Evolutionary conservation across 352 stramenopile species (phyloP).

Genomic region (Globisporangium alternatum): DNA sequence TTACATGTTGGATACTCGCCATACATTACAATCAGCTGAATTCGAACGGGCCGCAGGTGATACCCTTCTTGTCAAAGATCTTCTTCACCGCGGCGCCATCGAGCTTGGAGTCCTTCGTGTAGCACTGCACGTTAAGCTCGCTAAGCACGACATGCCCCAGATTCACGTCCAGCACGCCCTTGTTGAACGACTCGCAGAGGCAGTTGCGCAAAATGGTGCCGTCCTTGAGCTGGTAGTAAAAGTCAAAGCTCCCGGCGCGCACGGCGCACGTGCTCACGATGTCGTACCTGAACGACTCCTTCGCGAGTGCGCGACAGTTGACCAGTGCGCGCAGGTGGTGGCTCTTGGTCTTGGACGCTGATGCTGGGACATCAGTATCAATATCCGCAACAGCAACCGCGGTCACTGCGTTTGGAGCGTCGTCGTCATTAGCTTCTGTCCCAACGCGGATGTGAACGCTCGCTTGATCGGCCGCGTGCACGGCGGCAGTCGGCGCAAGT

Average conservation of each 20-base stretch:
- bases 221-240: conserved; percentile 7
- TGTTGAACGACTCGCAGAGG: conserved; percentile 2
- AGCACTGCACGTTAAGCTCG: neutral
- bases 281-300: neutral
- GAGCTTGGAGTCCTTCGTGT: neutral
- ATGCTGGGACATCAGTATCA: neutral
- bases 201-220: neutral
- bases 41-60: neutral
- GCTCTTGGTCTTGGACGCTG: neutral
- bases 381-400: neutral
- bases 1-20: too few relatives aligned
- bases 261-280: conserved; percentile 4
- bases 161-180: neutral
- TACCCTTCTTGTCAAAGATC: neutral
- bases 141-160: neutral
- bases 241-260: neutral
- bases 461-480: neutral
- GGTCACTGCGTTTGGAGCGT: neutral
- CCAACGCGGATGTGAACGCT: conserved; percentile 3
- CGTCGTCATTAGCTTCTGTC: neutral
- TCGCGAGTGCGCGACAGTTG: neutral
- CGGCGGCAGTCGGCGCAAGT: neutral
- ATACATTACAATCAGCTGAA: neutral
- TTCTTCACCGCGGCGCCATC: neutral
- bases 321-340: neutral